phyloP scores from a whole-genome alignment of 768 basidiomycete genomes.

The Boletellus ananas region DNA sequence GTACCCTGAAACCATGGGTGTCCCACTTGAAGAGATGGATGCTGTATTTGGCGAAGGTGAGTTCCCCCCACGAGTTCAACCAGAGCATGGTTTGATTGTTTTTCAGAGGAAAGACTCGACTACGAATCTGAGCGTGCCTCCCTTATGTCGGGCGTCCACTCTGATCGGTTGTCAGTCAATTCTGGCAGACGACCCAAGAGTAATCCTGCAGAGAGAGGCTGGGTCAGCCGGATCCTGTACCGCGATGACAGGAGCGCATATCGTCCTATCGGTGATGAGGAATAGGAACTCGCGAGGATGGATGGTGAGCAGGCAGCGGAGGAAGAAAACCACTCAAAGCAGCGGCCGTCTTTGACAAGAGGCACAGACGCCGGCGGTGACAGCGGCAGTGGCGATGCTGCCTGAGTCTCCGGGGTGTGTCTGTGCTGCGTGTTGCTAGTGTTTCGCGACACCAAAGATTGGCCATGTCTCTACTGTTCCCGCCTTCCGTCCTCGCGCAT shows the following conservation, averaged over 20 bases:
- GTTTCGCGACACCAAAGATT: conserved; percentile 4
- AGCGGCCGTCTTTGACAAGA: conserved; percentile 11
- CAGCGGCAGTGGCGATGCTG: conserved; percentile 8
- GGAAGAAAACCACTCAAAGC: conserved; percentile 21
- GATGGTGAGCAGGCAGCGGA: conserved; percentile 30
- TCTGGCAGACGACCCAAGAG: conserved; percentile 24
- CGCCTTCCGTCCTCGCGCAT: conserved; percentile 29
- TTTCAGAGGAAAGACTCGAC: conserved; percentile 56
- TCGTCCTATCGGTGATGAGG: conserved; percentile 46
- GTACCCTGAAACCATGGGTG: conserved; percentile 83
- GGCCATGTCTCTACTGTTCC: conserved; percentile 4
- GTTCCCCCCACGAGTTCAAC: neutral
- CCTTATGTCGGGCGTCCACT: conserved; percentile 40
- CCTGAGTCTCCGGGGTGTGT: neutral
- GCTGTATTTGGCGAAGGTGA: conserved; percentile 83
- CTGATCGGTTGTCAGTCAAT: conserved; percentile 36
- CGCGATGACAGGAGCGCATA: conserved; percentile 42
- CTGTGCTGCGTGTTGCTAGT: conserved; percentile 2
- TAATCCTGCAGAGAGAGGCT: conserved; percentile 33
- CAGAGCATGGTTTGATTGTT: conserved; percentile 15
- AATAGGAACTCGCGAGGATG: conserved; percentile 60
- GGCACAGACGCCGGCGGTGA: conserved; percentile 4
- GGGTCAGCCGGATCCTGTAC: conserved; percentile 50
- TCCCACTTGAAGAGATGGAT: conserved; percentile 90
- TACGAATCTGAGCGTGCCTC: conserved; percentile 64